These are phyloP conservation scores for Metschnikowia anglica DNA, from an alignment of 805 yeast genomes.

Conservation along the genomic window DNA sequence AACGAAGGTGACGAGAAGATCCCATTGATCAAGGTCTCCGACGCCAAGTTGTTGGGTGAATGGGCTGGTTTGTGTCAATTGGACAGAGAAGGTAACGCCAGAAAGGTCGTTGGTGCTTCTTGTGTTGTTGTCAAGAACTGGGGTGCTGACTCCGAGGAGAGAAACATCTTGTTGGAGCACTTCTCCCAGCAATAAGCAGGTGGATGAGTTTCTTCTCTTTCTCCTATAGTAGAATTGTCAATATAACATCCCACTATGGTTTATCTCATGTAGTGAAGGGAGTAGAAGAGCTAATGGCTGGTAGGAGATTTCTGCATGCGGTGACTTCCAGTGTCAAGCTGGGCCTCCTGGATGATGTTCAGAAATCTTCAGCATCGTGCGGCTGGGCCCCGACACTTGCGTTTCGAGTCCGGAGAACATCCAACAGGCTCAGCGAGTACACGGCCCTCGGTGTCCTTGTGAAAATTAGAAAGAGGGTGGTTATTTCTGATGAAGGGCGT, in stretches of 20 bases:
- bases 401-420: too few species aligned
- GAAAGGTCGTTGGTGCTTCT: conserved; percentile 99
- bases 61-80: conserved; percentile 99
- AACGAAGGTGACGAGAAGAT: conserved; percentile 95
- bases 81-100: conserved; percentile 99
- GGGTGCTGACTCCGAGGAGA: conserved; percentile 99
- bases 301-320: neutral
- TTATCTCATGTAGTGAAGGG: too few species aligned
- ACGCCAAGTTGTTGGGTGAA: conserved; percentile 99
- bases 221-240: conserved; percentile 14
- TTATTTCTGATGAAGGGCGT: too few species aligned
- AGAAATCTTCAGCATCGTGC: too few species aligned
- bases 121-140: conserved; percentile 99
- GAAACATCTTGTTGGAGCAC: conserved; percentile 93
- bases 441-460: too few species aligned
- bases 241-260: too few species aligned
- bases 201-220: neutral
- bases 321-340: too few species aligned
- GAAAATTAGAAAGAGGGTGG: too few species aligned
- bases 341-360: too few species aligned
- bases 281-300: too few species aligned
- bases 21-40: conserved; percentile 98
- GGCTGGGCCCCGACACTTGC: too few species aligned
- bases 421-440: too few species aligned
- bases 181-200: conserved; percentile 76